Evolutionary conservation across 768 basidiomycete species (phyloP).

Genomic region (Megacollybia marginata): DNA sequence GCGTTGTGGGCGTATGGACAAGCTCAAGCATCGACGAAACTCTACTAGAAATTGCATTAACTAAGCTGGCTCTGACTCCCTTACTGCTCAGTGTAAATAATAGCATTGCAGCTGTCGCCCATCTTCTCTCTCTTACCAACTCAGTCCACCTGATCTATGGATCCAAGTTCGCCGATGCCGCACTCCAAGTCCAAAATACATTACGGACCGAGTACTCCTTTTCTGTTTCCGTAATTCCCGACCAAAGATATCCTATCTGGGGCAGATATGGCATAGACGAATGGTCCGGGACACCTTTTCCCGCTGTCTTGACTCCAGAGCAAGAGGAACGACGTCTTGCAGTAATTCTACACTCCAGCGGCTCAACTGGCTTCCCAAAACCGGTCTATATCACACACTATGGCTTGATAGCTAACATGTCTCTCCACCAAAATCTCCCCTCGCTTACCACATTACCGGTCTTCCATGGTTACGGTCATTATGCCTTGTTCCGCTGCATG

Average conservation of each 20-base stretch:
- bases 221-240: constrained; percentile 16
- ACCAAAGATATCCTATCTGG: constrained; percentile 33
- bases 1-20: constrained; percentile 28
- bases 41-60: constrained; percentile 33
- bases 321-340: constrained; percentile 23
- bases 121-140: constrained; percentile 30
- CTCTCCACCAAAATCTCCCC: constrained; percentile 24
- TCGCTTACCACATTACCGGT: constrained; percentile 39
- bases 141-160: constrained; percentile 32
- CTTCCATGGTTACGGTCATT: constrained; percentile 33
- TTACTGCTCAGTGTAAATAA: constrained; percentile 38
- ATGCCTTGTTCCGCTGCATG: constrained; percentile 34
- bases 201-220: constrained; percentile 14
- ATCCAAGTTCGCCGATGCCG: constrained; percentile 24
- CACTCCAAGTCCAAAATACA: constrained; percentile 21
- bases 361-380: constrained; percentile 44
- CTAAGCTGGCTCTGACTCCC: constrained; percentile 29
- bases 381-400: constrained; percentile 31
- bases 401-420: constrained; percentile 24
- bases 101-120: constrained; percentile 35
- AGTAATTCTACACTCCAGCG: constrained; percentile 38
- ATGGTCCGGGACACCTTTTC: constrained; percentile 8
- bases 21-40: constrained; percentile 33
- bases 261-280: constrained; percentile 24
- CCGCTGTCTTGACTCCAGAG: constrained; percentile 20